A percentile compares a stretch with the other conserved stretches of the same genome.
Conservation (phyloP, 441 rosid genomes). For the Hypseocharis bilobata region DNA sequence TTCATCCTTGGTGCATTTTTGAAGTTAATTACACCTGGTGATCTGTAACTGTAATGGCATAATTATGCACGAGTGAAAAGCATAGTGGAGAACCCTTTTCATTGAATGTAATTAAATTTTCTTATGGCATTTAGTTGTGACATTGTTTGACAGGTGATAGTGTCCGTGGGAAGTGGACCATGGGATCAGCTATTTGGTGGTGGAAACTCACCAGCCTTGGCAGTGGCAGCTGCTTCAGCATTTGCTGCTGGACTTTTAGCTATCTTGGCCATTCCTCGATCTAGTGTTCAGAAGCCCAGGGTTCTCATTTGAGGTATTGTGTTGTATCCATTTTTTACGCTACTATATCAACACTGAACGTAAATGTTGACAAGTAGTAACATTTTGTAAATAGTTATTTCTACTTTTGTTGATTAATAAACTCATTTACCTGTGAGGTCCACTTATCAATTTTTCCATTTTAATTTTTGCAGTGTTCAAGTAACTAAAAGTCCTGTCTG, state of each 20-base stretch:
- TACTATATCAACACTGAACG: constrained; percentile 13
- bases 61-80: not conserved
- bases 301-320: constrained; percentile 46
- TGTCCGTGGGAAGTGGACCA: constrained; percentile 84
- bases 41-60: not conserved
- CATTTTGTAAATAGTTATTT: constrained; percentile 26
- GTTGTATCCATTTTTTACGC: constrained; percentile 26
- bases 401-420: constrained; percentile 20
- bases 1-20: not conserved
- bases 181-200: constrained; percentile 96
- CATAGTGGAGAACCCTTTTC: not conserved
- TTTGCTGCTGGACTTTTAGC: constrained; percentile 64
- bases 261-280: constrained; percentile 79
- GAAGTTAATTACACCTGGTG: not conserved
- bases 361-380: constrained; percentile 11
- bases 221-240: constrained; percentile 67
- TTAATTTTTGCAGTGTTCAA: constrained; percentile 12
- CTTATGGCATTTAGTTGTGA: constrained; percentile 1
- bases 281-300: constrained; percentile 52
- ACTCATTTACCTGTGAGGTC: constrained; percentile 14
- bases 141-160: constrained; percentile 45
- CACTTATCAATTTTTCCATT: not conserved
- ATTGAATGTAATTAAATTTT: not conserved
- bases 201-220: constrained; percentile 84
- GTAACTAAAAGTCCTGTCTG: constrained; percentile 12